Evolutionary conservation across 768 basidiomycete genomes (phyloP).

Genomic region (Plicaturopsis crispa): DNA sequence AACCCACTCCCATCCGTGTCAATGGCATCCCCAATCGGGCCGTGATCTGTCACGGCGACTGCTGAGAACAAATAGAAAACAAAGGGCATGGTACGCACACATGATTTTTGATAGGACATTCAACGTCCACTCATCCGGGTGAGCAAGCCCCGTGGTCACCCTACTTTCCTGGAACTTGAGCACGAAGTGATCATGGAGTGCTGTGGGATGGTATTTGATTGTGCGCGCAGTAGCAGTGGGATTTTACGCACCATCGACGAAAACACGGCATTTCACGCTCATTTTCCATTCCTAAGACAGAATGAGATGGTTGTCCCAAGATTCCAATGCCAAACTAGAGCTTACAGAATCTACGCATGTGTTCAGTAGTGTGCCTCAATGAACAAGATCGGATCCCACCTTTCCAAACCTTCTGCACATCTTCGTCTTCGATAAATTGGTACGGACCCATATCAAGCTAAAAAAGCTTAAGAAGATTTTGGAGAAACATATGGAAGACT

Average conservation of each 20-base stretch:
- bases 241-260: slow-evolving; percentile 15
- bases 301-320: background rate
- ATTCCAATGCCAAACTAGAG: background rate
- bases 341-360: slow-evolving; percentile 15
- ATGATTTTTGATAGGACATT: slow-evolving; percentile 16
- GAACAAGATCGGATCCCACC: slow-evolving; percentile 7
- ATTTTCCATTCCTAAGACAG: slow-evolving; percentile 13
- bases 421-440: slow-evolving; percentile 14
- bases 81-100: no score
- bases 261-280: slow-evolving; percentile 15
- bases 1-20: slow-evolving; percentile 16
- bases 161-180: slow-evolving; percentile 7
- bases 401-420: slow-evolving; percentile 16
- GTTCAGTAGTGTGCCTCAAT: background rate
- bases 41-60: slow-evolving; percentile 11
- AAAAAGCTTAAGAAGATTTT: background rate
- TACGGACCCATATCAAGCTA: slow-evolving; percentile 17
- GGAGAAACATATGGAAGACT: background rate
- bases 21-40: slow-evolving; percentile 12
- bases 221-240: background rate
- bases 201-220: slow-evolving; percentile 1
- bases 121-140: slow-evolving; percentile 15
- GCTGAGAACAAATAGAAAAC: no score
- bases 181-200: slow-evolving; percentile 11
- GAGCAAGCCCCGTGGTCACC: slow-evolving; percentile 5